Conservation (phyloP, 148 eudicot species). For the Polygonum maritimum region DNA sequence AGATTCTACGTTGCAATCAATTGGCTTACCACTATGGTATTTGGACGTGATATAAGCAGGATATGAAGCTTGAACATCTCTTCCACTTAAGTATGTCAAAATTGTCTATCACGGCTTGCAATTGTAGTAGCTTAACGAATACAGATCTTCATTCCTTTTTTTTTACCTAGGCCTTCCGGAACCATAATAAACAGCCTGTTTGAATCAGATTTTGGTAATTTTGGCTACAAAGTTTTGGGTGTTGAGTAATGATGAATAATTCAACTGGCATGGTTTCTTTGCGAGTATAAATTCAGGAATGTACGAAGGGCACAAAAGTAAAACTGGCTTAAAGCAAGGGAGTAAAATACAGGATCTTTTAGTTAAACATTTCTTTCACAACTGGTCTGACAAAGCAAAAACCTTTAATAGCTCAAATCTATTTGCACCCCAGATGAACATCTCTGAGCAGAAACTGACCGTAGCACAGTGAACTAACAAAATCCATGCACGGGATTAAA, state of each 20-base stretch:
- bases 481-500: neutral
- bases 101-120: neutral
- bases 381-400: neutral
- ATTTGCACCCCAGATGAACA: neutral
- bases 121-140: neutral
- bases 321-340: neutral
- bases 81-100: neutral
- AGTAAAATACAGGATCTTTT: neutral
- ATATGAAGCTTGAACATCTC: slow-evolving; percentile 22
- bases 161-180: neutral
- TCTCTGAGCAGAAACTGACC: neutral
- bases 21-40: slow-evolving; percentile 83
- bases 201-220: neutral
- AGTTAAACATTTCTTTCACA: neutral
- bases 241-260: neutral
- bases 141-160: neutral
- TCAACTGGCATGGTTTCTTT: no score
- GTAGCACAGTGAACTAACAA: neutral
- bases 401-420: neutral
- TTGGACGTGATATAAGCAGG: slow-evolving; percentile 92
- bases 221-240: neutral
- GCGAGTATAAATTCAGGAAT: no score
- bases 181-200: neutral
- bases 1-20: slow-evolving; percentile 85
- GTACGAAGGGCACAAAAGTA: neutral